These are phyloP conservation scores for Rhynchosporium agropyri DNA, from an alignment of 2,329 filamentous ascomycete species.

Conservation along the genomic window DNA sequence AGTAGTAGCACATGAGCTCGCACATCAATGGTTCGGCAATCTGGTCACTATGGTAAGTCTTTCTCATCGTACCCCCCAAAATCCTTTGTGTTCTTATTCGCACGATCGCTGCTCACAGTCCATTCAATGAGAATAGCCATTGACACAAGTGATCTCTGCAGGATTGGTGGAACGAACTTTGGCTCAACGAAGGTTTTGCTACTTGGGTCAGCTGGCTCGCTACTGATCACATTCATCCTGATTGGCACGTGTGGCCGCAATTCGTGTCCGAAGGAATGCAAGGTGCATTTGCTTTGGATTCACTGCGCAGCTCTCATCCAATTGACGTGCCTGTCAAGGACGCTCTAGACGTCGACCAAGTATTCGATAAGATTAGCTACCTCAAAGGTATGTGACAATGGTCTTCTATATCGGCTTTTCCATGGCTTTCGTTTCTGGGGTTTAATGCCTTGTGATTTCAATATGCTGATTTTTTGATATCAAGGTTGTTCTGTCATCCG, in stretches of 20 bases:
- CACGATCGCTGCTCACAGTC: no score
- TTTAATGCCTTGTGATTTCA: background rate
- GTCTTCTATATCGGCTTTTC: background rate
- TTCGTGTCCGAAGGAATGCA: conserved; percentile 96
- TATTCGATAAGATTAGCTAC: conserved; percentile 97
- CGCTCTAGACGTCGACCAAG: conserved; percentile 94
- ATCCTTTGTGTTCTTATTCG: background rate
- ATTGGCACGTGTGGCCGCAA: conserved; percentile 97
- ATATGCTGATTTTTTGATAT: background rate
- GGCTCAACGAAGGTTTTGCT: conserved; percentile 88
- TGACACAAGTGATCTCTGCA: background rate
- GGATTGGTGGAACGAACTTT: conserved; percentile 87
- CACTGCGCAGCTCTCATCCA: conserved; percentile 87
- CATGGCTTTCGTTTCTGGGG: no score
- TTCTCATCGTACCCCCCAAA: background rate
- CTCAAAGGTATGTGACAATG: conserved; percentile 62
- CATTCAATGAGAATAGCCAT: background rate
- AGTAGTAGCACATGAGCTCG: conserved; percentile 96
- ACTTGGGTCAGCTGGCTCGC: conserved; percentile 91
- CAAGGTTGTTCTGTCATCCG: conserved; percentile 86
- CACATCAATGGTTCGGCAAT: conserved; percentile 96
- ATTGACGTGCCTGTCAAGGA: conserved; percentile 95
- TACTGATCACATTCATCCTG: conserved; percentile 85
- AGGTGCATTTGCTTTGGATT: conserved; percentile 86
- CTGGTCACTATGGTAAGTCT: conserved; percentile 74